These are phyloP conservation scores for Macrophomina tecta DNA, from an alignment of 2,329 filamentous ascomycete genomes.

Conservation along the genomic window DNA sequence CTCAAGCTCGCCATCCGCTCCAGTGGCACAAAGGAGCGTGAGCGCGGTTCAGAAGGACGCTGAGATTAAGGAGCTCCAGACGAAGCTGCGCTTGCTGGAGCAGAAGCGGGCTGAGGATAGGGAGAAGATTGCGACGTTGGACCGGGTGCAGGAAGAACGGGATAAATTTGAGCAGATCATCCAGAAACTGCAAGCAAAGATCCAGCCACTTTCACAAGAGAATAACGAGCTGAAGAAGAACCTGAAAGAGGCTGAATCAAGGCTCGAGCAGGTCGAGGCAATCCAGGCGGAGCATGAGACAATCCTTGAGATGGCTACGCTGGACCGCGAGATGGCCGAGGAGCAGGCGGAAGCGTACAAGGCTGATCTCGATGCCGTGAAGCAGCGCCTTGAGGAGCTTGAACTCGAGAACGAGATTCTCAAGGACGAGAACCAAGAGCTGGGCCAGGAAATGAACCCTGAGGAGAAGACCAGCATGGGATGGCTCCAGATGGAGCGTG, in stretches of 20 bases:
- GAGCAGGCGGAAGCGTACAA: slow-evolving; percentile 85
- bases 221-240: slow-evolving; percentile 76
- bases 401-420: slow-evolving; percentile 88
- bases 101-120: slow-evolving; percentile 85
- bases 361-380: slow-evolving; percentile 77
- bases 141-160: slow-evolving; percentile 75
- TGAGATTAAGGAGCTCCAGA: slow-evolving; percentile 86
- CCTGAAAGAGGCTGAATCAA: slow-evolving; percentile 75
- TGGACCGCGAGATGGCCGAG: slow-evolving; percentile 96
- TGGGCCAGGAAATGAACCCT: slow-evolving; percentile 81
- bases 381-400: slow-evolving; percentile 79
- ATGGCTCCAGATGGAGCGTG: slow-evolving; percentile 89
- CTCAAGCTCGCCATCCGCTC: slow-evolving; percentile 12
- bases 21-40: slow-evolving; percentile 19
- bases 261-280: slow-evolving; percentile 72
- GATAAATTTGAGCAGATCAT: slow-evolving; percentile 85
- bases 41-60: slow-evolving; percentile 40
- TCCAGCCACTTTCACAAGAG: slow-evolving; percentile 83
- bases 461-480: slow-evolving; percentile 87
- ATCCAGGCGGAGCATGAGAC: slow-evolving; percentile 85
- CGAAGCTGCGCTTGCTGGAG: slow-evolving; percentile 85
- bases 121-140: slow-evolving; percentile 80
- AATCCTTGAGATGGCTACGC: slow-evolving; percentile 80
- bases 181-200: slow-evolving; percentile 88
- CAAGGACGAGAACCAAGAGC: slow-evolving; percentile 83